Evolutionary conservation across 2,329 filamentous ascomycete genomes (phyloP), one percentile per base, ranked within the genome.

Genomic region (Colletotrichum chlorophyti): DNA sequence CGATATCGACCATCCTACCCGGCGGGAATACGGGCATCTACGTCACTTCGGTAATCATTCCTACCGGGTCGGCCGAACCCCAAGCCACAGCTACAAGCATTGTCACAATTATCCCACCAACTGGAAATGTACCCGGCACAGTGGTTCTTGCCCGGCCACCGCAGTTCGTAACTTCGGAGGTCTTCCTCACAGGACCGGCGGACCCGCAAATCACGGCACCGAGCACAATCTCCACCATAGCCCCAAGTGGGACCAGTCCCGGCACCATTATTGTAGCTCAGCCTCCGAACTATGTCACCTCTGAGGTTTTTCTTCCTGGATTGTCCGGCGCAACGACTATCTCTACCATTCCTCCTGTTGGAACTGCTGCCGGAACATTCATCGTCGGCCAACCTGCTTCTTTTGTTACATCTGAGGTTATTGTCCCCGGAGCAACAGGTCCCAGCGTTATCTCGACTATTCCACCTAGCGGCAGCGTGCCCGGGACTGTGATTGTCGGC

Each of bases 361-460:
- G 60, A 1, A 58, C 32, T 5, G 29, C n/a, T 3, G 27, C 53
- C 11, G 60, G 60, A 2, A 64, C 62, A 2, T 32, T 61, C 1
- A 32, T 63, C 15, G 55, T 63, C 1, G 43, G 42, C 2, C 31
- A 29, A 8, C 53, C 61, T 7, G 47, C 52, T 5, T 17, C 38
- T 9, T 34, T 27, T 15, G 50, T 48, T 8, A 49, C 55, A 2
- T 59, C 55, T 3, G 21, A 35, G 7, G 29, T 53, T 3, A 43
- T 45, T 7, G 8, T 31, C 2, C 35, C 43, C 7, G 55, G 24
- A 1, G 37, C 27, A 6, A 38, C 29, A 4, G 29, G 35, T 12
- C 4, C 54, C 6, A 48, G 32, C 3, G 46, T 35, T 0, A 12
- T 57, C 3, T 42, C 40, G 0, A 55, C 60, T 7, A 50, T 61